Evolutionary conservation across 768 basidiomycete genomes (phyloP).

Genomic region (Cystobasidium ongulense): DNA sequence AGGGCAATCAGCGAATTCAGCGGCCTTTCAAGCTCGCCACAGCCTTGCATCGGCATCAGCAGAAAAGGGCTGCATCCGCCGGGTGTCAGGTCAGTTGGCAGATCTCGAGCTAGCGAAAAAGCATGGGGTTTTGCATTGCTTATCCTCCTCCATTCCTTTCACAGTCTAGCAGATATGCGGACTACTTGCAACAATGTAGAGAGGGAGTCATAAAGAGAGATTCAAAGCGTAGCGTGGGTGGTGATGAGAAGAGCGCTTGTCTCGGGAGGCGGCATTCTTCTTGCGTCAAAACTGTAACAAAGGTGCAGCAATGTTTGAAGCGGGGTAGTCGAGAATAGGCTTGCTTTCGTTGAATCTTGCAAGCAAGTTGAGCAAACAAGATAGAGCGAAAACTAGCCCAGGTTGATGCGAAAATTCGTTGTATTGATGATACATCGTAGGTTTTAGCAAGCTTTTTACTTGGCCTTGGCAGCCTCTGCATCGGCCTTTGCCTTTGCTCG

Average conservation of each 20-base stretch:
- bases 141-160: background rate
- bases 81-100: too few relatives aligned
- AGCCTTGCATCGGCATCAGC: too few relatives aligned
- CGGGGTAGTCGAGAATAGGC: background rate
- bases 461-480: slow-evolving; percentile 71
- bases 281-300: background rate
- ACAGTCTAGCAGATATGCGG: background rate
- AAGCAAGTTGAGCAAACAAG: background rate
- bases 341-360: background rate
- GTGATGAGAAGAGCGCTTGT: background rate
- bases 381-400: background rate
- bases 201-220: background rate
- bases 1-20: too few relatives aligned
- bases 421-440: background rate
- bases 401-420: background rate
- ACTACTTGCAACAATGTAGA: background rate
- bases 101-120: too few relatives aligned
- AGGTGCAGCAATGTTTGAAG: background rate
- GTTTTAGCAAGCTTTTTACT: background rate
- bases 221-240: background rate
- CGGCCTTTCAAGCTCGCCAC: too few relatives aligned
- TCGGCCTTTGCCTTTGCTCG: slow-evolving; percentile 83
- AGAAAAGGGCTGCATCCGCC: too few relatives aligned
- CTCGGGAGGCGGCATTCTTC: background rate
- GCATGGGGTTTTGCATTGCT: background rate